These are phyloP conservation scores for Catenaria anguillulae DNA, from an alignment of 371 early-diverging fungal genomes.

Conservation along the genomic window DNA sequence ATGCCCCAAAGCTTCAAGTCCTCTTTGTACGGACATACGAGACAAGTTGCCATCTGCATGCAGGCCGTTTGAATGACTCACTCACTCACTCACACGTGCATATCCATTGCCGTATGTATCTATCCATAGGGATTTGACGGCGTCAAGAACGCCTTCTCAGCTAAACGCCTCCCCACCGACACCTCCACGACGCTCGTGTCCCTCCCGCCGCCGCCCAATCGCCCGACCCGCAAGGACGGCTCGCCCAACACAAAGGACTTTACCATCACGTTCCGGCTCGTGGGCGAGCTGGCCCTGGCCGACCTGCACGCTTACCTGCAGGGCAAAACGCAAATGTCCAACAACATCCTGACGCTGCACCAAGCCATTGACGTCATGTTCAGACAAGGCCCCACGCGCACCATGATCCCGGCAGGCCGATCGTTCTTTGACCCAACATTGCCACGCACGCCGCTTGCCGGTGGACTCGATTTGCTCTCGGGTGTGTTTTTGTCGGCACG, in stretches of 20 bases:
- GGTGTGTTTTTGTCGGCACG: background rate
- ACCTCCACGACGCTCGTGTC: too few relatives aligned
- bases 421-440: background rate
- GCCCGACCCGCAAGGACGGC: too few relatives aligned
- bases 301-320: background rate
- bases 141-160: background rate
- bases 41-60: too few relatives aligned
- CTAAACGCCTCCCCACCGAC: background rate
- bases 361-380: background rate
- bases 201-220: background rate
- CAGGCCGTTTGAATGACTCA: background rate
- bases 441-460: background rate
- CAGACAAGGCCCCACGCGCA: background rate
- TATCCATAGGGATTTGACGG: background rate
- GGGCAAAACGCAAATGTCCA: background rate
- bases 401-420: background rate
- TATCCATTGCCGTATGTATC: background rate
- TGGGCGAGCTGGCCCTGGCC: slow-evolving; percentile 13
- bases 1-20: background rate
- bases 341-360: background rate
- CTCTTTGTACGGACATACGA: too few relatives aligned
- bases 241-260: slow-evolving; percentile 13
- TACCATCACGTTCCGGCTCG: slow-evolving; percentile 13
- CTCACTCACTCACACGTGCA: background rate
- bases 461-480: background rate